Percentiles rank a stretch among this genome's conserved stretches.
phyloP scores from a whole-genome alignment of 2,329 filamentous ascomycete species.

The Aureobasidium sp. region DNA sequence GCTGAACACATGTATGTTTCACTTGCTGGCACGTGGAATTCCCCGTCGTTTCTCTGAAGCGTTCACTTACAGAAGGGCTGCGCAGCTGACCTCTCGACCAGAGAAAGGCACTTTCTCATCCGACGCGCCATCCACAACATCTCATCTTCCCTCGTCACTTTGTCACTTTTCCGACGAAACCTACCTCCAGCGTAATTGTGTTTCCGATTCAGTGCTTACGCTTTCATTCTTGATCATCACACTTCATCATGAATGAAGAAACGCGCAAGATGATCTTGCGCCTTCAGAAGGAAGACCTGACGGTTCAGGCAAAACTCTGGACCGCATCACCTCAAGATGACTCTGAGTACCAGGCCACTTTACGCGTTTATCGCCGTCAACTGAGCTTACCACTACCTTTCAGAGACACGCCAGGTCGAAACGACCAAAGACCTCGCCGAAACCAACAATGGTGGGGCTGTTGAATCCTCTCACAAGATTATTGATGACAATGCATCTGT shows the following conservation, averaged over 20 bases:
- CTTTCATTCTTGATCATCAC: background rate
- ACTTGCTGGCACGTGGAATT: too few species aligned
- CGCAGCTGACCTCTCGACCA: background rate
- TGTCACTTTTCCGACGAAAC: background rate
- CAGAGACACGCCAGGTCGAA: background rate
- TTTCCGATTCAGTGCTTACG: background rate
- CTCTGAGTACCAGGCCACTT: background rate
- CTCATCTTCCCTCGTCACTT: background rate
- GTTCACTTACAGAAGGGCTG: background rate
- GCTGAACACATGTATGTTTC: too few species aligned
- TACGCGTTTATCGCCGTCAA: background rate
- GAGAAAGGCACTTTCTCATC: background rate
- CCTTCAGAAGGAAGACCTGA: background rate
- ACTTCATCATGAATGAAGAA: background rate
- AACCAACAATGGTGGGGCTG: background rate
- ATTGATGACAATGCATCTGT: background rate
- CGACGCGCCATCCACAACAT: background rate
- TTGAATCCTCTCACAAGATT: background rate
- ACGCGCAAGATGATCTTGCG: background rate
- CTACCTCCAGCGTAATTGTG: background rate
- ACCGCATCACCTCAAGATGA: background rate
- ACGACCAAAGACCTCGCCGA: background rate
- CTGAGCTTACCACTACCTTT: background rate
- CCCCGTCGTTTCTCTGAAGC: background rate
- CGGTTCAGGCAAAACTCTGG: background rate